A percentile compares a stretch with the other conserved stretches of the same genome.
phyloP scores from a whole-genome alignment of 495 filamentous ascomycete genomes.

The Thozetella sp. region DNA sequence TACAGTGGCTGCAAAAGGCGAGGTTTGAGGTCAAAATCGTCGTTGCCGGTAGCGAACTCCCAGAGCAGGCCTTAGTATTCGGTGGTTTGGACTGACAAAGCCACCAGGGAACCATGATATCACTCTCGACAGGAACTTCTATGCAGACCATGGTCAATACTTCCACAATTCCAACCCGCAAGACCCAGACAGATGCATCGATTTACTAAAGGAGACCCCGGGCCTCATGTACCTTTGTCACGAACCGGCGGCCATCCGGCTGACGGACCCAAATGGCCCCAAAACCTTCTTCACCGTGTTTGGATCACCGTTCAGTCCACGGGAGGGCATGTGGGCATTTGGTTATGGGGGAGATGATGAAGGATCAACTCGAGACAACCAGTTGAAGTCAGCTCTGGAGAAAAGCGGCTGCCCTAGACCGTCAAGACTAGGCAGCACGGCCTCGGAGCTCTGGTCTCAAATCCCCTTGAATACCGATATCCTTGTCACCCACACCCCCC shows the following conservation, averaged over 20 bases:
- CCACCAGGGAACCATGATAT: conserved; percentile 77
- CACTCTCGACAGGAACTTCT: conserved; percentile 67
- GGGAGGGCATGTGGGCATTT: conserved; percentile 71
- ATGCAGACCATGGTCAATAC: conserved; percentile 52
- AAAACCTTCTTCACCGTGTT: conserved; percentile 72
- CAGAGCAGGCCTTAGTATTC: background rate
- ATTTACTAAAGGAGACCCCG: conserved; percentile 52
- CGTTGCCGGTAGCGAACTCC: conserved; percentile 68
- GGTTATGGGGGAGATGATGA: conserved; percentile 53
- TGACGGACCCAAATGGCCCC: conserved; percentile 60
- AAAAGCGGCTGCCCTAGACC: no score
- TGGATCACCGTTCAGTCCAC: conserved; percentile 73
- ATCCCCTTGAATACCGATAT: conserved; percentile 78
- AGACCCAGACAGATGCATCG: conserved; percentile 54
- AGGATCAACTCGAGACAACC: no score
- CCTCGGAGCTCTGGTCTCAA: conserved; percentile 50
- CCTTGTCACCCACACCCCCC: conserved; percentile 82
- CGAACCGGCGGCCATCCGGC: conserved; percentile 56
- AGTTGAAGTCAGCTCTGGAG: no score
- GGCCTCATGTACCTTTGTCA: conserved; percentile 70
- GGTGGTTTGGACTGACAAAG: background rate
- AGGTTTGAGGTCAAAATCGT: conserved; percentile 84
- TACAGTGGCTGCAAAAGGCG: conserved; percentile 78
- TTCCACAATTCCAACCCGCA: conserved; percentile 65
- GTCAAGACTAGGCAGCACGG: no score